Percentiles rank a stretch among this genome's conserved stretches.
These are phyloP conservation scores for Barbatosphaeria neglecta DNA, from an alignment of 495 filamentous ascomycete species.

Conservation along the genomic window DNA sequence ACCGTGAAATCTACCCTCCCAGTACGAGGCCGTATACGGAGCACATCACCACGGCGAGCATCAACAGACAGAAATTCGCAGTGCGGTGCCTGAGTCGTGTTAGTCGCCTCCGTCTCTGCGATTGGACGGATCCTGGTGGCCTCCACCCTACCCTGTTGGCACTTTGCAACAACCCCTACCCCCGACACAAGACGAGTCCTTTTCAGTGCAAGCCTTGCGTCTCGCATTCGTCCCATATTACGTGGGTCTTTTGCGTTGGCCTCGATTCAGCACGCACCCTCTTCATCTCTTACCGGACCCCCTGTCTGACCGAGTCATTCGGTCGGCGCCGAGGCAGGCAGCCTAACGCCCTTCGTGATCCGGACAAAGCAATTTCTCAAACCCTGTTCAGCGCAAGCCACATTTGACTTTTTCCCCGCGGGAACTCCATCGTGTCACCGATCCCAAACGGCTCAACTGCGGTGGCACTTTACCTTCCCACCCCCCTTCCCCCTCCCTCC, in stretches of 20 bases:
- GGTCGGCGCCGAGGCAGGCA: background rate
- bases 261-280: background rate
- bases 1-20: background rate
- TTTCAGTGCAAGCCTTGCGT: background rate
- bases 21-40: background rate
- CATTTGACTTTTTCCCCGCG: background rate
- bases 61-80: too few species aligned
- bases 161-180: too few species aligned
- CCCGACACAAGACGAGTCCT: background rate
- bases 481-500: constrained; percentile 2
- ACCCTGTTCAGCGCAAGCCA: constrained; percentile 3
- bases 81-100: background rate
- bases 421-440: constrained; percentile 3
- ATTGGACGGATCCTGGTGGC: background rate
- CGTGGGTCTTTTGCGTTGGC: background rate
- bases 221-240: background rate
- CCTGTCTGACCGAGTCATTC: background rate
- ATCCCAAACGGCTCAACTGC: constrained; percentile 3
- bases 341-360: background rate
- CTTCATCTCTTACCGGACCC: background rate
- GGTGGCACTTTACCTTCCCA: constrained; percentile 5
- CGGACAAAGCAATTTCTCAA: constrained; percentile 2
- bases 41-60: too few species aligned
- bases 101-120: background rate
- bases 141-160: background rate